Conservation (phyloP, 2,329 filamentous ascomycete species). For the Talaromyces rugulosus region DNA sequence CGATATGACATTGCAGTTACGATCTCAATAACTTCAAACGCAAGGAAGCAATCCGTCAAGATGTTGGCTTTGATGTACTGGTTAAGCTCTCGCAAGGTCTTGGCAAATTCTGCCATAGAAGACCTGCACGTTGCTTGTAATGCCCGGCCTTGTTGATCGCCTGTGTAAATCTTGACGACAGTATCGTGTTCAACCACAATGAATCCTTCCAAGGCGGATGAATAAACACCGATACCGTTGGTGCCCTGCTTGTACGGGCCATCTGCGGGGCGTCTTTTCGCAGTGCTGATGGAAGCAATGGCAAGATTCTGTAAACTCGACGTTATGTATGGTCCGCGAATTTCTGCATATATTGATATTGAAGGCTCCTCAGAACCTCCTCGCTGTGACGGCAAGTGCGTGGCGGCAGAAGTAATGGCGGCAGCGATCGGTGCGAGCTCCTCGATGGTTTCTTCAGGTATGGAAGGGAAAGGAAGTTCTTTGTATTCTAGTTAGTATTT, state of each 20-base stretch:
- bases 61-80: slow-evolving; percentile 81
- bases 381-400: slow-evolving; percentile 44
- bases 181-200: slow-evolving; percentile 88
- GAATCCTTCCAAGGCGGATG: slow-evolving; percentile 79
- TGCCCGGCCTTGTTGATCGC: slow-evolving; percentile 77
- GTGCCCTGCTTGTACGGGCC: slow-evolving; percentile 83
- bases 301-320: slow-evolving; percentile 79
- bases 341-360: slow-evolving; percentile 78
- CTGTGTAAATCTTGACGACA: slow-evolving; percentile 78
- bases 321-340: slow-evolving; percentile 81
- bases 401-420: slow-evolving; percentile 58
- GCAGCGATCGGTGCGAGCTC: slow-evolving; percentile 74
- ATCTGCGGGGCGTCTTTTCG: slow-evolving; percentile 70
- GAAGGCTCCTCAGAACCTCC: slow-evolving; percentile 60
- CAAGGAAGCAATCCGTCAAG: slow-evolving; percentile 86
- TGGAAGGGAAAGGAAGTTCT: slow-evolving; percentile 71
- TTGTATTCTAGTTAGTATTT: slow-evolving; percentile 16
- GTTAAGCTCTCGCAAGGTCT: slow-evolving; percentile 85
- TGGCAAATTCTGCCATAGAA: slow-evolving; percentile 74
- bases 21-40: slow-evolving; percentile 92
- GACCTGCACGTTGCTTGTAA: slow-evolving; percentile 75
- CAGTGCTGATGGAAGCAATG: slow-evolving; percentile 76
- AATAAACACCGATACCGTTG: slow-evolving; percentile 88
- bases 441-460: slow-evolving; percentile 72
- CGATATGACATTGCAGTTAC: slow-evolving; percentile 74